phyloP scores from a whole-genome alignment of 1,284 basidiomycete genomes.

The Sanghuangporus baumii region DNA sequence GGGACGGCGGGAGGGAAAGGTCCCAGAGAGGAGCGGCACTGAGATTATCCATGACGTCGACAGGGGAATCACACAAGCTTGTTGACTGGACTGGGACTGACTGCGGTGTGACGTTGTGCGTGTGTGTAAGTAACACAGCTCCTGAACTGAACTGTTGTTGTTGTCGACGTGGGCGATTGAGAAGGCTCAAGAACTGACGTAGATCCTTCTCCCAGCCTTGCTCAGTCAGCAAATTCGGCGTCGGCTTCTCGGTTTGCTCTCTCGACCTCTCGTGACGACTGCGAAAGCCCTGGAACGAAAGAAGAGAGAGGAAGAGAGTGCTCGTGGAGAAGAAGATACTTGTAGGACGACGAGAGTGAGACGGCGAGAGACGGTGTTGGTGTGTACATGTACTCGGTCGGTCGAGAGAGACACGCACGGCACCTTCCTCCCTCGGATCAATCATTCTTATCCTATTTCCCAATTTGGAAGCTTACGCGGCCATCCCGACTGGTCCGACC shows the following conservation, averaged over 20 bases:
- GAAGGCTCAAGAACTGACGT: background rate
- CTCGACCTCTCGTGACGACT: background rate
- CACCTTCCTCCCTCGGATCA: background rate
- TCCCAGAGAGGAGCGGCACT: conserved; percentile 55
- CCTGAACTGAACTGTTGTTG: conserved; percentile 26
- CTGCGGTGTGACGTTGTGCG: background rate
- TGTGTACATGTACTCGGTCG: background rate
- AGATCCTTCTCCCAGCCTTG: background rate
- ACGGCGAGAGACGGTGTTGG: background rate
- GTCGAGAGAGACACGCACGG: background rate
- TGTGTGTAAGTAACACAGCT: background rate
- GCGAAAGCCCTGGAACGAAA: background rate
- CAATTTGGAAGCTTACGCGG: background rate
- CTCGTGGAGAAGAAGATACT: background rate
- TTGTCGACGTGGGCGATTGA: conserved; percentile 10
- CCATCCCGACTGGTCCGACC: background rate
- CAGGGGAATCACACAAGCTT: background rate
- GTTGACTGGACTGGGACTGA: background rate
- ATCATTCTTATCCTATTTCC: background rate
- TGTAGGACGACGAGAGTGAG: background rate
- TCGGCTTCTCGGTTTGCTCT: background rate
- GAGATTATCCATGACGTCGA: conserved; percentile 30
- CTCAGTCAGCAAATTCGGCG: conserved; percentile 15
- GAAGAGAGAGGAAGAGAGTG: background rate
- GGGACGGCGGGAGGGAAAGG: conserved; percentile 47